Evolutionary conservation across 164 flowering plant genomes (phyloP).

Genomic region (Vitis rupestris): DNA sequence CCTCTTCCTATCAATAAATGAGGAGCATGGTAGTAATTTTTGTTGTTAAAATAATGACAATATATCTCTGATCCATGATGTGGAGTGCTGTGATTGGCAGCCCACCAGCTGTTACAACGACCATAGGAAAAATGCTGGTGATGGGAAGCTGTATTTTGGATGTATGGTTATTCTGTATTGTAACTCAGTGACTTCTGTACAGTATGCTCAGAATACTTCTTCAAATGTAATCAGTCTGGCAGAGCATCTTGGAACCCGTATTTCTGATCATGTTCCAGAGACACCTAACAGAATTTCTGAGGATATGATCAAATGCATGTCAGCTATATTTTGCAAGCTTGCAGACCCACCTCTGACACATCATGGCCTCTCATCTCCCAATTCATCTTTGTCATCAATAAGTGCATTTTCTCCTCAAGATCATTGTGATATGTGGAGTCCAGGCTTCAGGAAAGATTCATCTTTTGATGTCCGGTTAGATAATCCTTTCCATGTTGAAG

Average conservation of each 20-base stretch:
- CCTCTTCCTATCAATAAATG: neutral
- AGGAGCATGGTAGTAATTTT: neutral
- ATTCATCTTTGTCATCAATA: constrained; percentile 67
- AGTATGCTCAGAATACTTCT: constrained; percentile 44
- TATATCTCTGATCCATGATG: neutral
- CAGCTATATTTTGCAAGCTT: constrained; percentile 77
- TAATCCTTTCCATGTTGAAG: constrained; percentile 80
- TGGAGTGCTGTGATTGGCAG: neutral
- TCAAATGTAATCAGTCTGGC: constrained; percentile 65
- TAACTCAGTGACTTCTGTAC: constrained; percentile 20
- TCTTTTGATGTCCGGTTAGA: constrained; percentile 72
- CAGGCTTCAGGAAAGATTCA: constrained; percentile 64
- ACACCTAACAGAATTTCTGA: constrained; percentile 79
- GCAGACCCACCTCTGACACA: constrained; percentile 60
- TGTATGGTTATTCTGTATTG: constrained; percentile 1
- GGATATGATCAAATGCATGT: constrained; percentile 84
- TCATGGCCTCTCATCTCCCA: constrained; percentile 72
- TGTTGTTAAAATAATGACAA: neutral
- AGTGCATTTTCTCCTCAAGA: constrained; percentile 78
- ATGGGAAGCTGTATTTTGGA: neutral
- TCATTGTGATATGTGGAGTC: constrained; percentile 81
- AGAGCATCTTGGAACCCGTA: constrained; percentile 56
- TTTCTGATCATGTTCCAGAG: constrained; percentile 73
- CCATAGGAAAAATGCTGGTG: neutral
- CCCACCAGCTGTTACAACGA: neutral